Percentiles rank a stretch among this genome's conserved stretches.
These are phyloP conservation scores for Naegleria gruberi DNA, from an alignment of 208 protist genomes.

Conservation along the genomic window DNA sequence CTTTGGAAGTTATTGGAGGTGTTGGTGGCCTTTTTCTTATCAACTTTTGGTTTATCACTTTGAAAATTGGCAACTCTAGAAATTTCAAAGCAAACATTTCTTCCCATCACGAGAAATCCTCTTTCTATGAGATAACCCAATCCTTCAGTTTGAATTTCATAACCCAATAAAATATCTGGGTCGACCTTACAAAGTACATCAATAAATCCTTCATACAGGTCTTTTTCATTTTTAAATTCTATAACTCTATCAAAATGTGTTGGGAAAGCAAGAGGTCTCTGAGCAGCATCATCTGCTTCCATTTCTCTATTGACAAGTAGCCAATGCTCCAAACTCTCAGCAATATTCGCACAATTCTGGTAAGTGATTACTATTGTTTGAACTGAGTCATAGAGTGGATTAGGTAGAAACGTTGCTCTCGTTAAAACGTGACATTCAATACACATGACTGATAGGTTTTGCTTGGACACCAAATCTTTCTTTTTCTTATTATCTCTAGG, in stretches of 20 bases:
- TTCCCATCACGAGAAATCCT: background rate
- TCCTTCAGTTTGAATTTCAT: conserved; percentile 51
- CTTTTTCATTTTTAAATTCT: background rate
- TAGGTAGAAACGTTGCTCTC: background rate
- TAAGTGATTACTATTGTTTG: background rate
- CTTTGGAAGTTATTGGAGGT: conserved; percentile 42
- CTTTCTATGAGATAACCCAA: conserved; percentile 49
- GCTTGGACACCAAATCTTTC: background rate
- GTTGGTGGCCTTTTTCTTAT: conserved; percentile 5
- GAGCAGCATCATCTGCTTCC: background rate
- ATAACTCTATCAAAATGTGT: background rate
- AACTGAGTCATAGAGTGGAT: background rate
- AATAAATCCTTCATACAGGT: background rate
- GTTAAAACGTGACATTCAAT: background rate
- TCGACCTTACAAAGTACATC: conserved; percentile 31
- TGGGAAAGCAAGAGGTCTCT: background rate
- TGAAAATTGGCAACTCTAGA: background rate
- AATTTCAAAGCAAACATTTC: background rate
- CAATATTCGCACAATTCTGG: background rate
- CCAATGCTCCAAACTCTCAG: background rate
- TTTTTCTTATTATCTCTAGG: too few species aligned
- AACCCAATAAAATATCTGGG: conserved; percentile 59
- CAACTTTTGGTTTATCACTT: background rate
- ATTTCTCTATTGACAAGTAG: background rate
- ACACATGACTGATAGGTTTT: background rate